Conservation (phyloP, 2,329 filamentous ascomycete species). For the Paecilomyces variotii region DNA sequence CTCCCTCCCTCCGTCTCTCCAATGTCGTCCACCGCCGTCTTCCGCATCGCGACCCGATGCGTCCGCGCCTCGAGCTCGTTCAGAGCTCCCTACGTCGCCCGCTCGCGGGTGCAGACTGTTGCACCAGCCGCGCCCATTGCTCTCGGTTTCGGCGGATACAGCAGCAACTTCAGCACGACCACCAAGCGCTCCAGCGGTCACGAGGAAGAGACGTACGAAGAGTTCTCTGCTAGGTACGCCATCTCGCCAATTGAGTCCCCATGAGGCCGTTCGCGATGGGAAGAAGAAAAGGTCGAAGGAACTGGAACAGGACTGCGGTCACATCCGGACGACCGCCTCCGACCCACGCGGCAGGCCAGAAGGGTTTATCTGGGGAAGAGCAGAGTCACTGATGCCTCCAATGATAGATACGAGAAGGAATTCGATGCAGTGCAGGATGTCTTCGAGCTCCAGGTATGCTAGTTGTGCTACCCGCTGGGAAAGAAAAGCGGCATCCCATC, state of each 20-base stretch:
- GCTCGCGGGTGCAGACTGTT: constrained; percentile 50
- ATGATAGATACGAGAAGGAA: constrained; percentile 92
- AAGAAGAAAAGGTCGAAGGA: neutral
- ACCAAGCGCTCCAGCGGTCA: constrained; percentile 56
- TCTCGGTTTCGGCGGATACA: constrained; percentile 44
- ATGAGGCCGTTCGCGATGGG: neutral
- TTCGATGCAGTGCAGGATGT: constrained; percentile 96
- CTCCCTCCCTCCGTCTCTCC: constrained; percentile 18
- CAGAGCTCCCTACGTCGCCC: constrained; percentile 55
- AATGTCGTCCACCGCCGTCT: constrained; percentile 61
- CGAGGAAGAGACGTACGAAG: constrained; percentile 95
- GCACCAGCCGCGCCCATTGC: constrained; percentile 46
- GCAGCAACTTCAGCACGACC: constrained; percentile 54
- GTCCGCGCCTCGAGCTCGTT: constrained; percentile 51
- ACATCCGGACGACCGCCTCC: neutral
- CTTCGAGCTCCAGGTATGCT: constrained; percentile 94
- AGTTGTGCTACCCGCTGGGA: constrained; percentile 6
- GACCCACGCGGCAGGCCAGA: constrained; percentile 1
- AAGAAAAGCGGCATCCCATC: constrained; percentile 9
- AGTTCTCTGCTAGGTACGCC: constrained; percentile 90
- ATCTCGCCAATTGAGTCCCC: constrained; percentile 11
- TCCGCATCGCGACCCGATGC: constrained; percentile 65
- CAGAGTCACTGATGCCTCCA: constrained; percentile 30
- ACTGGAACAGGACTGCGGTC: neutral
- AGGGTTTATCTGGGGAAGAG: constrained; percentile 10